Evolutionary conservation across 371 early-diverging fungal species (phyloP), one percentile per base, ranked within the genome.

Genomic region (Apophysomyces sp.): DNA sequence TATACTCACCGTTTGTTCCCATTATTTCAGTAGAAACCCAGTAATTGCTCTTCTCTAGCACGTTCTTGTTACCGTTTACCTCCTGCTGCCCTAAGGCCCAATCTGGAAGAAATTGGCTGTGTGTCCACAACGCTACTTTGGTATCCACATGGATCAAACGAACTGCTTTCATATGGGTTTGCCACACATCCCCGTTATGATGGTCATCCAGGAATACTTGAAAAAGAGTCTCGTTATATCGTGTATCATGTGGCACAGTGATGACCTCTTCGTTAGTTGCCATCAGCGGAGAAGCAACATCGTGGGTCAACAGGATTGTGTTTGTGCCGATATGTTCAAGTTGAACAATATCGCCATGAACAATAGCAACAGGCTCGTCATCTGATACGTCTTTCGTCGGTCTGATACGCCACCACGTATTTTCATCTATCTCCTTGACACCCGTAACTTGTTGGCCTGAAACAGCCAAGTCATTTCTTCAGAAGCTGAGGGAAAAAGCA

Each of bases 41-140:
- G 41, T 84, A 67, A 62, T 90, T 94, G 51, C 82, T 70, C 32
- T 82, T 79, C 7, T 91, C 93, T 1, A 74, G 60, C n/a, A 85
- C 68, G 28, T 93, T 92, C 76, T 97, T 94, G 73, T 94, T 94
- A 21, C 99, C 99, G 71, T 97, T 95, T 58, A 99, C 88, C 71
- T 99, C 99, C 55, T 94, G 89, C 72, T 97, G 97, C 6, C 78
- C 82, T 68, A 91, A 89, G 3, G 92, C 99, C 99, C 99, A 99
- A 0, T 91, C 92, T 1, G 99, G 99, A 34, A 97, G 81, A 60
- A 81, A 81, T 44, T 86, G 76, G 7, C 67, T 56, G 59, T 91
- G 93, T 1, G 93, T 90, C 82, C 90, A 91, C 62, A 95, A 67
- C 26, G 89, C 94, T 52, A 89, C 95, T 59, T 82, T 83, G 49